Base-by-base conservation (phyloP, 257 asterid species). In the Mitragyna speciosa region DNA sequence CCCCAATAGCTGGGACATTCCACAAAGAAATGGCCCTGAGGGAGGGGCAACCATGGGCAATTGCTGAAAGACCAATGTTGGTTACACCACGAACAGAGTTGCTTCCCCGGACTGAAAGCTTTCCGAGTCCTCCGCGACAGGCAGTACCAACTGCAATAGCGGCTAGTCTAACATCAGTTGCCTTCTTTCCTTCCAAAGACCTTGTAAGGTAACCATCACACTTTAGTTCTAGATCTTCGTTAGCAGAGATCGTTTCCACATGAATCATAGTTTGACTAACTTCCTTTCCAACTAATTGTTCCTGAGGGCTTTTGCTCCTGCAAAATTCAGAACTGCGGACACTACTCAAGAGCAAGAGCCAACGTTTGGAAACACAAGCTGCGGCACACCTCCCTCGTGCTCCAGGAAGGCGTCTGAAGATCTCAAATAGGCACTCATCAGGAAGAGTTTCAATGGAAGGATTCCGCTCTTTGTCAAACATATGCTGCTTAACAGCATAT, bases 81-180 rank as follows among this genome's bases (percentile, higher is more conserved):
- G 96, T 86, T 77, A 92, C 91, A 5, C 96, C 97, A 63, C 92
- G 86, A 20, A 71, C 15, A 12, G 93, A 43, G 85, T 86, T 89
- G 82, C 90, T 87, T 77, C 98, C 98, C 48, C 97, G 83, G 75
- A 95, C 82, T 0, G 89, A 92, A 68, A 95, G 98, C 90, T 95
- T 95, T 48, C 96, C 97, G 14, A 95, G 92, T 15, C 99, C 99
- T 61, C 99, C 99, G 28, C 97, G 99, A 83, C 90, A 84, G 16
- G 96, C 87, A 24, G 98, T 95, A 12, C 97, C 98, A 6, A 95
- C 91, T 0, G 99, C 96, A 79, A 95, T 94, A 47, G 98, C 94
- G 7, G 95, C 93, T 59, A 95, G 97, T 80, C 98, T 87, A 41
- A 90, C 76, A 82, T 95, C 96, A 0, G 97, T 92, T 10, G 99